Conservation (phyloP, 371 early-diverging fungal species). For the Haplosporangium sp. region DNA sequence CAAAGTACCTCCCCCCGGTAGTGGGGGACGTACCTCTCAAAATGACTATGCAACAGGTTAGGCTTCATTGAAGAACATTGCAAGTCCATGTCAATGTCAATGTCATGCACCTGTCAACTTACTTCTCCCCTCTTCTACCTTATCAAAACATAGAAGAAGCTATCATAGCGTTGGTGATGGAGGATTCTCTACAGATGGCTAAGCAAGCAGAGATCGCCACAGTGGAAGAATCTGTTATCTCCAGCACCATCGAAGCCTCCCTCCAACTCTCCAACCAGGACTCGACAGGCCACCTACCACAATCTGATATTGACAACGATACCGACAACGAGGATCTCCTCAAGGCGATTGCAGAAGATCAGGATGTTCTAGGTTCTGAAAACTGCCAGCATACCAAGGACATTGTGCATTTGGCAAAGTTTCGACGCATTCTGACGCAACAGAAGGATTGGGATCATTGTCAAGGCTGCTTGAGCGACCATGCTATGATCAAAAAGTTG, state of each 20-base stretch:
- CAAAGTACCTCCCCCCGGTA: no score
- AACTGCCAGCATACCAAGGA: constrained; percentile 44
- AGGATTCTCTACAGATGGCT: constrained; percentile 11
- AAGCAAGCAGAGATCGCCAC: constrained; percentile 8
- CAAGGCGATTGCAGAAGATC: no score
- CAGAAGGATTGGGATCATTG: constrained; percentile 48
- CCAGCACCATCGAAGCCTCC: constrained; percentile 24
- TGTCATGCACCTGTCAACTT: background rate
- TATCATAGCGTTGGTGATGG: constrained; percentile 16
- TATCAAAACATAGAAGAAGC: constrained; percentile 15
- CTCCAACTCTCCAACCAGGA: constrained; percentile 1
- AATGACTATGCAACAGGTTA: no score
- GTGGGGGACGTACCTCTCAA: no score
- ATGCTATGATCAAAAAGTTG: constrained; percentile 15
- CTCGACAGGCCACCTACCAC: no score
- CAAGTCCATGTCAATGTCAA: no score
- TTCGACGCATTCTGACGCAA: constrained; percentile 11
- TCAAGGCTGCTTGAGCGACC: constrained; percentile 15
- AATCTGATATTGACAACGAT: no score
- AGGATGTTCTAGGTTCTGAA: background rate
- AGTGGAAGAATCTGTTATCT: constrained; percentile 17
- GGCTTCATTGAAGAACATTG: no score
- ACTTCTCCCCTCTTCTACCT: background rate
- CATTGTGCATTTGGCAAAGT: constrained; percentile 17
- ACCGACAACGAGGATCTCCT: no score